Evolutionary conservation across 352 stramenopile species (phyloP).

Genomic region (Phytophthora multivora): DNA sequence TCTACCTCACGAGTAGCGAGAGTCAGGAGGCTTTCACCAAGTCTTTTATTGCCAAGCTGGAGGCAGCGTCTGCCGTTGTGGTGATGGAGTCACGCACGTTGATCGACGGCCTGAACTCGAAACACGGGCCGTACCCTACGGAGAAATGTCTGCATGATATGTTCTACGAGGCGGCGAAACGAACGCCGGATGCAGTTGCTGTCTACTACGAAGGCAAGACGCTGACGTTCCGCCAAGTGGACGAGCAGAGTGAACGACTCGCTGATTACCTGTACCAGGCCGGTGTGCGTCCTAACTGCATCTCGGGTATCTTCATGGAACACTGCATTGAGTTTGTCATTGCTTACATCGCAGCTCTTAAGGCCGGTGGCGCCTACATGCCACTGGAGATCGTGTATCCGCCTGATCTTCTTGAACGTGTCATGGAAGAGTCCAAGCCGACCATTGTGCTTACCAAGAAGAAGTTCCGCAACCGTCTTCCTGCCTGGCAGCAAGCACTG

Average conservation of each 20-base stretch:
- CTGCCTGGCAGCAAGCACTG: slow-evolving; percentile 69
- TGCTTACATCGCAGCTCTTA: slow-evolving; percentile 90
- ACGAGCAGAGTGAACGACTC: slow-evolving; percentile 68
- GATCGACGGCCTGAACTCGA: slow-evolving; percentile 59
- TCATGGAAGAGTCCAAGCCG: slow-evolving; percentile 89
- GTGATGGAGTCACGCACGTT: slow-evolving; percentile 50
- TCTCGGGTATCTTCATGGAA: slow-evolving; percentile 91
- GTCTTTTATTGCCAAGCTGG: slow-evolving; percentile 43
- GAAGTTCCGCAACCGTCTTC: slow-evolving; percentile 63
- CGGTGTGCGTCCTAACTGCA: slow-evolving; percentile 70
- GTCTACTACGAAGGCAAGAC: slow-evolving; percentile 73
- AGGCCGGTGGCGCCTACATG: slow-evolving; percentile 92
- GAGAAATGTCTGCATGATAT: slow-evolving; percentile 83
- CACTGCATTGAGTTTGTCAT: slow-evolving; percentile 93
- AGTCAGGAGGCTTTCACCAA: slow-evolving; percentile 41
- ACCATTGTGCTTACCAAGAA: slow-evolving; percentile 89
- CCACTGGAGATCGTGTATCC: slow-evolving; percentile 90
- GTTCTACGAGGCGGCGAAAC: slow-evolving; percentile 71
- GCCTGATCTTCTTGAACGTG: slow-evolving; percentile 86
- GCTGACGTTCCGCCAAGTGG: slow-evolving; percentile 73
- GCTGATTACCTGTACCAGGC: slow-evolving; percentile 67
- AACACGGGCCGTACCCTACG: slow-evolving; percentile 58
- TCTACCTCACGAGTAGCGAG: slow-evolving; percentile 52
- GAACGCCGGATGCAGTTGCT: slow-evolving; percentile 66
- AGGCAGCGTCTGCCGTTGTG: slow-evolving; percentile 38